These are phyloP conservation scores for Cucurbita moschata DNA, from an alignment of 306 rosid genomes.

Conservation along the genomic window DNA sequence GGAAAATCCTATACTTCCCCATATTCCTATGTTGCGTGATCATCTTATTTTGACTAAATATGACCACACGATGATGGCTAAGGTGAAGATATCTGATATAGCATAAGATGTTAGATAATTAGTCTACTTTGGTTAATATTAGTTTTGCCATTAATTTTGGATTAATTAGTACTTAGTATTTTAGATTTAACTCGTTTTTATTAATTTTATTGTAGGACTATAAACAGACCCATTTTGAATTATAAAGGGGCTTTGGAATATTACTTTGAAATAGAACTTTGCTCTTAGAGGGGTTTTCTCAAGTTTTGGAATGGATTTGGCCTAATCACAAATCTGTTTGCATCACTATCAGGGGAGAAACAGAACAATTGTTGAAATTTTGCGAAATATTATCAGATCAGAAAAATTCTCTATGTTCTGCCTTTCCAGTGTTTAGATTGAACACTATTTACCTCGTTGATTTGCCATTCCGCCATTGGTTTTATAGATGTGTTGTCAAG, in stretches of 20 bases:
- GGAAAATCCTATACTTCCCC: neutral
- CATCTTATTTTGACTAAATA: neutral
- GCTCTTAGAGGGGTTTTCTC: neutral
- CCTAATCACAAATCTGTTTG: neutral
- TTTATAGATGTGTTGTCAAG: neutral
- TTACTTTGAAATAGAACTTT: neutral
- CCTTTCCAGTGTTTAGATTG: neutral
- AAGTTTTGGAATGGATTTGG: neutral
- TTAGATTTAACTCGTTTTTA: too few relatives aligned
- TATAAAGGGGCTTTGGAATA: neutral
- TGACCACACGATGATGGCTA: too few relatives aligned
- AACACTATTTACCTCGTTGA: neutral
- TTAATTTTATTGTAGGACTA: neutral
- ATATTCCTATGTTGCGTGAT: neutral
- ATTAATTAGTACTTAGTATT: neutral
- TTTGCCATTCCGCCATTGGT: neutral
- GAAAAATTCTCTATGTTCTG: neutral
- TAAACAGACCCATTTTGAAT: neutral
- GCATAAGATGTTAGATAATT: neutral
- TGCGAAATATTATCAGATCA: neutral
- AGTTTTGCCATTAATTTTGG: too few relatives aligned
- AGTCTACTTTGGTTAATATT: neutral
- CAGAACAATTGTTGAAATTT: neutral
- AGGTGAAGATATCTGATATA: neutral
- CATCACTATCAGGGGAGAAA: neutral